phyloP scores from a whole-genome alignment of 179 eudicot species.

The Vitellaria paradoxa region DNA sequence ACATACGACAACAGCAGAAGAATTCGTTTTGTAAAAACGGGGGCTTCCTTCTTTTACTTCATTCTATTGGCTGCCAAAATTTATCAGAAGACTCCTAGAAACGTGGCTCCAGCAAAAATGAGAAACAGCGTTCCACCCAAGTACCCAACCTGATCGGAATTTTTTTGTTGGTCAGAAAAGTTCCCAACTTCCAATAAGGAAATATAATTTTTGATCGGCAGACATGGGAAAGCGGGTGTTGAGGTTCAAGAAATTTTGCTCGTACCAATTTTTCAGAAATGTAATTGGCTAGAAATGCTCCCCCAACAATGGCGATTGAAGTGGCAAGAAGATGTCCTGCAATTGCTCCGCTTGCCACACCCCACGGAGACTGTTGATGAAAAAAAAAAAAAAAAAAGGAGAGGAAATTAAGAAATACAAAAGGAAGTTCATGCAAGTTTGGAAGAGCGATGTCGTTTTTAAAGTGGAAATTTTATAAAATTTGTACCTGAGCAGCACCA shows the following conservation, averaged over 20 bases:
- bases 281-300: slow-evolving; percentile 85
- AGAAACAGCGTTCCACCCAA: slow-evolving; percentile 72
- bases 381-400: neutral
- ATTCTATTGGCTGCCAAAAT: neutral
- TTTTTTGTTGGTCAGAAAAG: neutral
- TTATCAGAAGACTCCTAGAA: slow-evolving; percentile 69
- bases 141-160: slow-evolving; percentile 67
- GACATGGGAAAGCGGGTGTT: no score
- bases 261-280: slow-evolving; percentile 90
- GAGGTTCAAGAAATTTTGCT: neutral
- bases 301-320: slow-evolving; percentile 73
- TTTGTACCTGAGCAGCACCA: slow-evolving; percentile 93
- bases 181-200: neutral
- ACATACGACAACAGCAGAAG: neutral
- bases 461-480: neutral
- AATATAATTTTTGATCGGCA: neutral
- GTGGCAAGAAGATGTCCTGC: slow-evolving; percentile 86
- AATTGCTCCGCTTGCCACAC: slow-evolving; percentile 96
- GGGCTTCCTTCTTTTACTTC: neutral
- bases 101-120: slow-evolving; percentile 77
- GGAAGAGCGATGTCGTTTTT: neutral
- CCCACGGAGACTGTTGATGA: slow-evolving; percentile 79
- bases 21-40: neutral
- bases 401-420: neutral
- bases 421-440: neutral